A percentile compares a stretch with the other conserved stretches of the same genome.
Conservation (phyloP, 371 early-diverging fungal species). For the Choanephora cucurbitarum region DNA sequence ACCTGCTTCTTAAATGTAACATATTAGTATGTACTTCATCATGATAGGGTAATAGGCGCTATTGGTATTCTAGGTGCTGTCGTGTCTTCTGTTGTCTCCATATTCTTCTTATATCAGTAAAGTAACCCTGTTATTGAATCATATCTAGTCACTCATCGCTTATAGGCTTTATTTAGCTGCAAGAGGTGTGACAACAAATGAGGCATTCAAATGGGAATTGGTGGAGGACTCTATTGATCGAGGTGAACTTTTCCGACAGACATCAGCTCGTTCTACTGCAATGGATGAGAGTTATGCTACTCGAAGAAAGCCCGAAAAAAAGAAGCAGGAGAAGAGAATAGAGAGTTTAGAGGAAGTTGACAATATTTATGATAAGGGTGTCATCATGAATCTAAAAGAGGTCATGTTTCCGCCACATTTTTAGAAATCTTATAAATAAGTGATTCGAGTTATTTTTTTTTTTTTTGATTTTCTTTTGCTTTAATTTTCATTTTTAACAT, state of each 20-base stretch:
- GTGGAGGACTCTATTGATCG: constrained; percentile 67
- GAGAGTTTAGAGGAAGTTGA: constrained; percentile 57
- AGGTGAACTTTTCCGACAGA: constrained; percentile 52
- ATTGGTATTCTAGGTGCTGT: constrained; percentile 65
- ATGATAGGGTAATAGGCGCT: constrained; percentile 60
- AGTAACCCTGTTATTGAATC: no score
- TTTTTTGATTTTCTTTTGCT: neutral
- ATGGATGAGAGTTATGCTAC: constrained; percentile 20
- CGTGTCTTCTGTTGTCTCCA: constrained; percentile 58
- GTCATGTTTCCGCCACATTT: constrained; percentile 37
- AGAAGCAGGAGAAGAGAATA: constrained; percentile 20
- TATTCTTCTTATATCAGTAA: constrained; percentile 68
- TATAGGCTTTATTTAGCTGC: constrained; percentile 57
- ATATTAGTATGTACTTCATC: constrained; percentile 59
- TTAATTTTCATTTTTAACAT: constrained; percentile 14
- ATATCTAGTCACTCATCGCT: no score
- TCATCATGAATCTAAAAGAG: constrained; percentile 50
- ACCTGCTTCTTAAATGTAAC: no score
- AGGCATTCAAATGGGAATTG: constrained; percentile 77
- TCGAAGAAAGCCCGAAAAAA: constrained; percentile 27
- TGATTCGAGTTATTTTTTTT: neutral
- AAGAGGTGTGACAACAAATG: constrained; percentile 75
- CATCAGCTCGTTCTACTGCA: constrained; percentile 2
- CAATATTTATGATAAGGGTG: constrained; percentile 69
- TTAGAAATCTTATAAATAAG: neutral